A percentile compares a stretch with the other conserved stretches of the same genome.
Conservation (phyloP, 2,329 filamentous ascomycete species). For the Ceratocystis variospora region DNA sequence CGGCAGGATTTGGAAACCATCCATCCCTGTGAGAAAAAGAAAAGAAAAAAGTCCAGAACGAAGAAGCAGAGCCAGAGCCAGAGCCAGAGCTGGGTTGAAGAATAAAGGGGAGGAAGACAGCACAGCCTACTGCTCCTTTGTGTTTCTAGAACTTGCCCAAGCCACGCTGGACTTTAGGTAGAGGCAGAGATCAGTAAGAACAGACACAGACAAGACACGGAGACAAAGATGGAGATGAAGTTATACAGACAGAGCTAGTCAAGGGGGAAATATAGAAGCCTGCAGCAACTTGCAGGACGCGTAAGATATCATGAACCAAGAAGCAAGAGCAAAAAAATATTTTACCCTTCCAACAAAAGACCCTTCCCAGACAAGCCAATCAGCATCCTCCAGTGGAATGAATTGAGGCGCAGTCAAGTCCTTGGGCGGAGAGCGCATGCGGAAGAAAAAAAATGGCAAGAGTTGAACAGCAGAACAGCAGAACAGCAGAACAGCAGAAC, state of each 20-base stretch:
- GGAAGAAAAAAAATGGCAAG: not conserved
- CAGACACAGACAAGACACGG: too few relatives aligned
- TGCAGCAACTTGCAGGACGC: not conserved
- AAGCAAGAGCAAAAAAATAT: not conserved
- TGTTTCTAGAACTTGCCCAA: too few relatives aligned
- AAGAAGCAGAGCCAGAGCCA: not conserved
- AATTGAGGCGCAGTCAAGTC: conserved; percentile 7
- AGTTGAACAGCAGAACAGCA: not conserved
- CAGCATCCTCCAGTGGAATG: not conserved
- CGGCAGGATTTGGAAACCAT: conserved; percentile 1
- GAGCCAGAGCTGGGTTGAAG: not conserved
- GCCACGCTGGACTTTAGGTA: too few relatives aligned
- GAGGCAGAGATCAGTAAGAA: too few relatives aligned
- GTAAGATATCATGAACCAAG: conserved; percentile 7
- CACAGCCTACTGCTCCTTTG: too few relatives aligned
- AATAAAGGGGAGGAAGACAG: too few relatives aligned
- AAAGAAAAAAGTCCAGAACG: not conserved
- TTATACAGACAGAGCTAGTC: not conserved
- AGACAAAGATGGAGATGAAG: too few relatives aligned
- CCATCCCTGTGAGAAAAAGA: conserved; percentile 1
- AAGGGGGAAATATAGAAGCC: not conserved
- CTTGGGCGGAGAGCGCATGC: conserved; percentile 1
- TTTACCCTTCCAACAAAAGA: not conserved
- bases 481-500: not conserved
- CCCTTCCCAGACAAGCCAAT: not conserved